phyloP scores from a whole-genome alignment of 2,329 filamentous ascomycete genomes.

The Ceratocystis alfenasii region DNA sequence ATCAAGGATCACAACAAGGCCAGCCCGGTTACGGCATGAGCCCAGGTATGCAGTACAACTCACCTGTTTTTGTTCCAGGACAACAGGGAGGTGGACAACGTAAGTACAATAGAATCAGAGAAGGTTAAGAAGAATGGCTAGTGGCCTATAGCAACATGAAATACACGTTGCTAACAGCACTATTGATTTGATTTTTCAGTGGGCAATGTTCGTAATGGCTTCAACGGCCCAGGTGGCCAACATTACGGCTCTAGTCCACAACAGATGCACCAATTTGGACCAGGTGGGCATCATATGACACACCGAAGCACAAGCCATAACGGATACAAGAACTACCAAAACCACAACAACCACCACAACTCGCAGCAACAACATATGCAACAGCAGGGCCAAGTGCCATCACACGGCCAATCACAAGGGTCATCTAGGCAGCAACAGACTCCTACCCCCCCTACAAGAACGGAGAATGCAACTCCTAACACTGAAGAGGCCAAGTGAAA shows the following conservation, averaged over 20 bases:
- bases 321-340: conserved; percentile 21
- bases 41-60: conserved; percentile 60
- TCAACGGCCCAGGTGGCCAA: conserved; percentile 46
- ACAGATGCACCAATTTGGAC: conserved; percentile 50
- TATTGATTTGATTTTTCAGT: conserved; percentile 32
- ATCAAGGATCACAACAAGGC: conserved; percentile 86
- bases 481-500: conserved; percentile 22
- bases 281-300: conserved; percentile 24
- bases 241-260: conserved; percentile 56
- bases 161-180: conserved; percentile 13
- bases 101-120: conserved; percentile 38
- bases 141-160: conserved; percentile 12
- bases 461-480: conserved; percentile 20
- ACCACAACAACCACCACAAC: conserved; percentile 18
- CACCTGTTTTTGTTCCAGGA: conserved; percentile 54
- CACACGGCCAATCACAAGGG: not conserved
- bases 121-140: not conserved
- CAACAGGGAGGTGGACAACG: conserved; percentile 58
- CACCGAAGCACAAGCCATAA: conserved; percentile 22
- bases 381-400: not conserved
- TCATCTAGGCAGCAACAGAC: conserved; percentile 16
- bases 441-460: conserved; percentile 18
- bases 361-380: conserved; percentile 11
- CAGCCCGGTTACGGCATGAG: conserved; percentile 69
- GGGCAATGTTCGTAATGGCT: conserved; percentile 45